phyloP scores from a whole-genome alignment of 345 rosid species.

The Bruguiera parviflora region DNA sequence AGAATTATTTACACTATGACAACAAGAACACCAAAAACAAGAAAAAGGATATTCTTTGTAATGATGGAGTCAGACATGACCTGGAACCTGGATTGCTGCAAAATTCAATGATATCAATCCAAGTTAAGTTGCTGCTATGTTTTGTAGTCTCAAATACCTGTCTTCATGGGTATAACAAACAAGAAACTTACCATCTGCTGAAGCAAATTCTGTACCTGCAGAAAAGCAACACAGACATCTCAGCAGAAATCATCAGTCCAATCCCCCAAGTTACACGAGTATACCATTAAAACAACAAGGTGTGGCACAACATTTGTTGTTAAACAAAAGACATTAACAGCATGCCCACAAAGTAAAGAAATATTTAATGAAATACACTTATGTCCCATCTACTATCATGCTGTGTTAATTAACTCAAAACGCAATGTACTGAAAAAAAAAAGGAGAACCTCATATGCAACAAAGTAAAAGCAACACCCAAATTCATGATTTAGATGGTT shows the following conservation, averaged over 20 bases:
- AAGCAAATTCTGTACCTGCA: conserved; percentile 68
- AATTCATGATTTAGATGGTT: too few species aligned
- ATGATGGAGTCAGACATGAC: conserved; percentile 89
- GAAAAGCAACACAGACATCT: background rate
- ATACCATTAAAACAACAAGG: background rate
- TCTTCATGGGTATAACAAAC: background rate
- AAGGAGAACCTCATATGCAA: too few species aligned
- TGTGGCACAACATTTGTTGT: background rate
- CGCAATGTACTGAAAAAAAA: too few species aligned
- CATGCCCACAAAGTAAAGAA: background rate
- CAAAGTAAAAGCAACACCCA: too few species aligned
- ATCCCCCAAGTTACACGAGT: conserved; percentile 8
- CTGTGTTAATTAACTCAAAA: too few species aligned
- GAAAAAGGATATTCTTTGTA: conserved; percentile 48
- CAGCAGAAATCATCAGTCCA: conserved; percentile 5
- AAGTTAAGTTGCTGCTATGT: background rate
- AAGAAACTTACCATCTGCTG: conserved; percentile 61
- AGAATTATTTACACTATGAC: background rate
- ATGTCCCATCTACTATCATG: background rate
- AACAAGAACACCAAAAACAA: background rate
- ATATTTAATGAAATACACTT: background rate
- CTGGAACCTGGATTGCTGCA: conserved; percentile 94
- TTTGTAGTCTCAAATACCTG: background rate
- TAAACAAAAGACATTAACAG: too few species aligned
- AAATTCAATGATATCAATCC: conserved; percentile 15